These are phyloP conservation scores for Mycena maculata DNA, from an alignment of 768 basidiomycete species.

Conservation along the genomic window DNA sequence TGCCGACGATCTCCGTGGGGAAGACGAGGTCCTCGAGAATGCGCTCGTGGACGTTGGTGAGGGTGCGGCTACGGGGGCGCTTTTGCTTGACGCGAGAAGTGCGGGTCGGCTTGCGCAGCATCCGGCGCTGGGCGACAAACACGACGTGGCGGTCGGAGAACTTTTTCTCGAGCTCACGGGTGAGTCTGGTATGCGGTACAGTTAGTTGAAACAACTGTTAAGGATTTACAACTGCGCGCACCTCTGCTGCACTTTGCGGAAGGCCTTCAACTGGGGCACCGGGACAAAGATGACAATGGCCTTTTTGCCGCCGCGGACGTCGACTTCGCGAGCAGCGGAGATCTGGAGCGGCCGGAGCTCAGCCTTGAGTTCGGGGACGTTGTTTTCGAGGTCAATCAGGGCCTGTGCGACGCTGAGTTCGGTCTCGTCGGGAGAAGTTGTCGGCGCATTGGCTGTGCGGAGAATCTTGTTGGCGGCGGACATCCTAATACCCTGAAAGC, in stretches of 20 bases:
- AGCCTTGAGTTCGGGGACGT: conserved; percentile 96
- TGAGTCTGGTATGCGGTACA: conserved; percentile 70
- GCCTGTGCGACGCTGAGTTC: conserved; percentile 95
- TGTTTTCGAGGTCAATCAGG: conserved; percentile 96
- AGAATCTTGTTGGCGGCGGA: conserved; percentile 89
- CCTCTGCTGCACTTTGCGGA: conserved; percentile 98
- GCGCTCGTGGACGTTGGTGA: conserved; percentile 97
- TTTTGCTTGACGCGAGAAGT: conserved; percentile 94
- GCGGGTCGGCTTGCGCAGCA: conserved; percentile 97
- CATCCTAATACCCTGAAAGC: conserved; percentile 60
- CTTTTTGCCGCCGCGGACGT: conserved; percentile 99
- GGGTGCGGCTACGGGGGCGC: conserved; percentile 95
- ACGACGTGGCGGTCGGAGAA: conserved; percentile 99
- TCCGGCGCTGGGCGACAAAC: conserved; percentile 97
- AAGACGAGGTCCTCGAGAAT: conserved; percentile 99
- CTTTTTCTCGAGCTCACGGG: conserved; percentile 99
- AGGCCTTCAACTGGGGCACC: conserved; percentile 96
- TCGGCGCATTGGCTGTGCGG: conserved; percentile 96
- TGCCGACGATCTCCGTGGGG: conserved; percentile 99
- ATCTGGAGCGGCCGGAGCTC: conserved; percentile 97
- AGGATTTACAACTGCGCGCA: conserved; percentile 51
- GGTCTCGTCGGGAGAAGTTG: conserved; percentile 88
- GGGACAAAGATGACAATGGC: conserved; percentile 99
- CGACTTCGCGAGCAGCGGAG: conserved; percentile 98
- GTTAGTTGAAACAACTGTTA: neutral